Evolutionary conservation across 768 basidiomycete genomes (phyloP).

Genomic region (Mycena olivaceomarginata): DNA sequence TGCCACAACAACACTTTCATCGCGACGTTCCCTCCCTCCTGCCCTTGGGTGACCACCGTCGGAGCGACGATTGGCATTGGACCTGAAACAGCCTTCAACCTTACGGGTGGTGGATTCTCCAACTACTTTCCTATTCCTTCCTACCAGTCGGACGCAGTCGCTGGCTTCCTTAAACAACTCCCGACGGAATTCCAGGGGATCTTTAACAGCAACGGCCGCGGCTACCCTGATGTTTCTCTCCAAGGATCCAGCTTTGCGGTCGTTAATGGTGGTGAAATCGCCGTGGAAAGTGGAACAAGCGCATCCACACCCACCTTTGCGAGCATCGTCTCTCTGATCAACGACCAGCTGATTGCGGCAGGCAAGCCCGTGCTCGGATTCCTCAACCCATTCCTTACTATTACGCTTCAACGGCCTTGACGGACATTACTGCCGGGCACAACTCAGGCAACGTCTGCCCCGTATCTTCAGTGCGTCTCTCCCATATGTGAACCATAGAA

Average conservation of each 20-base stretch:
- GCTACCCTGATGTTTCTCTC: background rate
- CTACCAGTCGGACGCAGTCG: background rate
- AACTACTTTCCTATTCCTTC: background rate
- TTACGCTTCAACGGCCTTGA: background rate
- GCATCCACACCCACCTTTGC: background rate
- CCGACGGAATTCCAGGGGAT: background rate
- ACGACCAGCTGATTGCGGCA: background rate
- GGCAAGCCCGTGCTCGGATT: background rate
- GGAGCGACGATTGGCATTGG: background rate
- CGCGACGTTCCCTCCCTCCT: slow-evolving; percentile 40
- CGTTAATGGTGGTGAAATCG: background rate
- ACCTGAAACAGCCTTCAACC: background rate
- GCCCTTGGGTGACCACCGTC: slow-evolving; percentile 44
- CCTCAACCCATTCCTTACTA: background rate
- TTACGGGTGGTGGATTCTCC: background rate
- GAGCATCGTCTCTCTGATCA: background rate
- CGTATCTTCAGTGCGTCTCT: background rate
- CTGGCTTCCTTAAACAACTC: background rate
- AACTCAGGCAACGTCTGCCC: background rate
- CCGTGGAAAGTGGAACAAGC: background rate
- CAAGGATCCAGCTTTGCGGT: background rate
- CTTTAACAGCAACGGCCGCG: background rate
- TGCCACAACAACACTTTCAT: slow-evolving; percentile 7
- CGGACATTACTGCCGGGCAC: background rate
- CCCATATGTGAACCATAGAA: background rate